Base-by-base conservation (phyloP, 495 filamentous ascomycete species). In the Polyplosphaeria fusca region DNA sequence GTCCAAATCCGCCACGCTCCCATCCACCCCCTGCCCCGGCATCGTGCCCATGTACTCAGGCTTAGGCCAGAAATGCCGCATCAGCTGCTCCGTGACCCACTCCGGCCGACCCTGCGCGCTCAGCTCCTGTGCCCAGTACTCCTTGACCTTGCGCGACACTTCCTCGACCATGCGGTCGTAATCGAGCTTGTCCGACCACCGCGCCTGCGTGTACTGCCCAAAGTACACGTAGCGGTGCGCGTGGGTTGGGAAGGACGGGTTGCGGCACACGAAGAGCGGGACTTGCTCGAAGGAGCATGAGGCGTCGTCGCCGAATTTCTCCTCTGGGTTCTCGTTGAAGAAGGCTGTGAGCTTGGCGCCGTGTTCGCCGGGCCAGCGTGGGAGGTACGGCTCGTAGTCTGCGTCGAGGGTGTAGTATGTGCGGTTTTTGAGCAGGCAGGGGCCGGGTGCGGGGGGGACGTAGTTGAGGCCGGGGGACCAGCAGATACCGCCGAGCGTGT, bases 331-430 rank as follows among this genome's bases (percentile, higher is more conserved):
- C 3, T 23, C 20, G 52, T 69, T 68, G 69, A 71, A 70, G 59
- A 73, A 68, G 12, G 68, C 52, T 13, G 67, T 66, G 12, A 73
- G 43, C 41, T 71, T 72, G 13, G 71, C 71, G 45, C 71, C 71
- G 49, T 73, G 69, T 30, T 55, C 24, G 42, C 69, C 68, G 30
- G 71, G 66, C 4, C 13, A 9, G 9, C 50, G 20, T 0, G 69
- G 71, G 23, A 70, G 53, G 52, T 61, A 73, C 11, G 69, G 68
- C 40, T 73, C 69, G 42, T 47, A 47, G 11, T 40, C 54, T 4
- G 16, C 25, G 30, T 71, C 67, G n/a, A 72, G 61, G 20, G 63
- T 25, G 57, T 65, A 72, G 67, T 69, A 72, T 27, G 53, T 35
- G 5, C 60, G 47, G 13, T 37, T 54, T 18, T 45, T 42, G 1